A percentile compares a stretch with the other conserved stretches of the same genome.
Conservation (phyloP, 2,329 filamentous ascomycete species). For the Chrysoporthe deuterocubensis region DNA sequence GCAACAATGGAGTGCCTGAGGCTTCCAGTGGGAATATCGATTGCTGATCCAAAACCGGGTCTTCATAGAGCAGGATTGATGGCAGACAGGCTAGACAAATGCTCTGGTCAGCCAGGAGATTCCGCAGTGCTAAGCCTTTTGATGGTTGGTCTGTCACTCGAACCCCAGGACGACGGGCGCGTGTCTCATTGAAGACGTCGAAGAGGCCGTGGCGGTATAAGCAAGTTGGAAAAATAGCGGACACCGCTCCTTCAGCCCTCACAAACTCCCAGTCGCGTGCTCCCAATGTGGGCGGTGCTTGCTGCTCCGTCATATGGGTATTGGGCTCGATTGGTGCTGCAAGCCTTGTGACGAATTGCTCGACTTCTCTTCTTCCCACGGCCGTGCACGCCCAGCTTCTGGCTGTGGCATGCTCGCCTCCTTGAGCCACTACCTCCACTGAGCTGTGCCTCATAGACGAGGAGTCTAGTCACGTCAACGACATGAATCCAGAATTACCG, state of each 20-base stretch:
- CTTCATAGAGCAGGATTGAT: no score
- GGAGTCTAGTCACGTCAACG: no score
- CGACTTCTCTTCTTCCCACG: constrained; percentile 54
- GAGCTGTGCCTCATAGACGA: constrained; percentile 49
- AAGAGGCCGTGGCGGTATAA: background rate
- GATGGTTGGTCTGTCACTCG: no score
- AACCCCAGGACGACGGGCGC: no score
- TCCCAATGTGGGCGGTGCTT: constrained; percentile 18
- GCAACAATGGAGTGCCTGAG: no score
- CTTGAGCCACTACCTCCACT: constrained; percentile 59
- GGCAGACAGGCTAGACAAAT: no score
- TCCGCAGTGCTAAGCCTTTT: no score
- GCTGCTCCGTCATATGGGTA: constrained; percentile 23
- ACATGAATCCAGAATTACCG: no score
- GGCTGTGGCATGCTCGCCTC: constrained; percentile 47
- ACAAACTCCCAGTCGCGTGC: background rate
- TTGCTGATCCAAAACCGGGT: no score
- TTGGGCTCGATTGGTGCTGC: constrained; percentile 4
- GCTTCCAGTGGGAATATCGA: no score
- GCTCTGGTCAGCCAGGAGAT: no score
- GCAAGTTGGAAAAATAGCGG: background rate
- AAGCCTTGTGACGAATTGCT: constrained; percentile 31
- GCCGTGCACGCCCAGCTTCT: constrained; percentile 48
- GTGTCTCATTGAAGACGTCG: no score
- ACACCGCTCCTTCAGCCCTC: background rate